Evolutionary conservation across 768 basidiomycete species (phyloP).

Genomic region (Mycena olivaceomarginata): DNA sequence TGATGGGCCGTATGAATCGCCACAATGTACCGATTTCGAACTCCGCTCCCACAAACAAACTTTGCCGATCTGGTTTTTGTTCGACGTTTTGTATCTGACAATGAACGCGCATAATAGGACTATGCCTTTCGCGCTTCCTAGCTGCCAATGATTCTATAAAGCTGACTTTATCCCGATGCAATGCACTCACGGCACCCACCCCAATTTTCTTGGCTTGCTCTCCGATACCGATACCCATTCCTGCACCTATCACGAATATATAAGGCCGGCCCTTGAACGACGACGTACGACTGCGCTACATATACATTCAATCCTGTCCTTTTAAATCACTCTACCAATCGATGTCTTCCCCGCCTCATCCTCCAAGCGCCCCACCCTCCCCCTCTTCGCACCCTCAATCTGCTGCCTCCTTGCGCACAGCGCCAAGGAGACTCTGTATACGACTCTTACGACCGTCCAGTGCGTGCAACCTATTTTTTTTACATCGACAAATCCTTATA

Average conservation of each 20-base stretch:
- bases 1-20: slow-evolving; percentile 1
- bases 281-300: slow-evolving; percentile 17
- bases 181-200: slow-evolving; percentile 19
- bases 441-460: slow-evolving; percentile 45
- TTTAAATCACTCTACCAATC: slow-evolving; percentile 16
- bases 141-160: slow-evolving; percentile 41
- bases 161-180: slow-evolving; percentile 7
- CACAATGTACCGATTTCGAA: slow-evolving; percentile 30
- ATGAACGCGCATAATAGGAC: slow-evolving; percentile 1
- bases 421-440: slow-evolving; percentile 31
- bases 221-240: slow-evolving; percentile 25
- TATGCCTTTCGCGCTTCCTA: background rate
- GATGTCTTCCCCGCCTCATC: slow-evolving; percentile 32
- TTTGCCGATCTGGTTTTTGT: slow-evolving; percentile 2
- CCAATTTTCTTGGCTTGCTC: slow-evolving; percentile 17
- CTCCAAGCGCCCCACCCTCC: slow-evolving; percentile 69
- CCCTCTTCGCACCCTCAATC: slow-evolving; percentile 71
- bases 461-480: slow-evolving; percentile 2
- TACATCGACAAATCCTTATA: slow-evolving; percentile 32
- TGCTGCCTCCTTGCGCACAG: slow-evolving; percentile 50
- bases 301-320: background rate
- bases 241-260: slow-evolving; percentile 19
- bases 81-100: background rate
- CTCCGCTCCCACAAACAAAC: background rate
- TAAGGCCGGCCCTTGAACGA: slow-evolving; percentile 42